A percentile compares a stretch with the other conserved stretches of the same genome.
phyloP scores from a whole-genome alignment of 768 basidiomycete genomes.

The Daedaleopsis nitida region DNA sequence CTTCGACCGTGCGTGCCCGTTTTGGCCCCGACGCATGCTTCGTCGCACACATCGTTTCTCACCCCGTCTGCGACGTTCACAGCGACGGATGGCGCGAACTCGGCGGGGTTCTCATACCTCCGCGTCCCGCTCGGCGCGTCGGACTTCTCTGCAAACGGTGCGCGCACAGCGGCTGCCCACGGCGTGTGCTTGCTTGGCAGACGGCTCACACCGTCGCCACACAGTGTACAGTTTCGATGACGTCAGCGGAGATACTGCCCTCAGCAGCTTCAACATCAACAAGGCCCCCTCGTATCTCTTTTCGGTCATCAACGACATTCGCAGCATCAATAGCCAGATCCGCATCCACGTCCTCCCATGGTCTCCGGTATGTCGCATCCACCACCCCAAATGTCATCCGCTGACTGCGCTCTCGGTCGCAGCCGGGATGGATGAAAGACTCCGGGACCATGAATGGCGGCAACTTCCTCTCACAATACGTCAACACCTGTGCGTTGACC shows the following conservation, averaged over 20 bases:
- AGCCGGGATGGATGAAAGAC: slow-evolving; percentile 84
- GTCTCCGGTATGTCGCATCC: slow-evolving; percentile 61
- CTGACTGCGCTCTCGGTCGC: neutral
- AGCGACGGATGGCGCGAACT: slow-evolving; percentile 60
- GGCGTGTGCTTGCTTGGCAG: neutral
- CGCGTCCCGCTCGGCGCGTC: slow-evolving; percentile 73
- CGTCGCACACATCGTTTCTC: neutral
- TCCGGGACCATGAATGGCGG: slow-evolving; percentile 70
- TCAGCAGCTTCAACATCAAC: slow-evolving; percentile 58
- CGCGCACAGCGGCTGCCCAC: slow-evolving; percentile 13
- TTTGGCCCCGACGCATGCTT: neutral
- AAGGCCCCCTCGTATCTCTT: slow-evolving; percentile 64
- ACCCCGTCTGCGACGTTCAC: neutral
- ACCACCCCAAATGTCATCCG: neutral
- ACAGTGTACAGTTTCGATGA: slow-evolving; percentile 69
- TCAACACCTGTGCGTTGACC: slow-evolving; percentile 46
- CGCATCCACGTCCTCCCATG: slow-evolving; percentile 67
- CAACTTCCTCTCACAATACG: slow-evolving; percentile 50
- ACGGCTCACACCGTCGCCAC: slow-evolving; percentile 20
- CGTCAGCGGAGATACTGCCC: slow-evolving; percentile 58
- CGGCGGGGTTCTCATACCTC: slow-evolving; percentile 70
- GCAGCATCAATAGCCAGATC: slow-evolving; percentile 52
- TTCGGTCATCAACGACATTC: slow-evolving; percentile 64
- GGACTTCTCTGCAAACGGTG: slow-evolving; percentile 67
- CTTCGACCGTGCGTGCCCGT: slow-evolving; percentile 45